Evolutionary conservation across 331 rosid genomes (phyloP).

Genomic region (Rhamnella rubrinervis): DNA sequence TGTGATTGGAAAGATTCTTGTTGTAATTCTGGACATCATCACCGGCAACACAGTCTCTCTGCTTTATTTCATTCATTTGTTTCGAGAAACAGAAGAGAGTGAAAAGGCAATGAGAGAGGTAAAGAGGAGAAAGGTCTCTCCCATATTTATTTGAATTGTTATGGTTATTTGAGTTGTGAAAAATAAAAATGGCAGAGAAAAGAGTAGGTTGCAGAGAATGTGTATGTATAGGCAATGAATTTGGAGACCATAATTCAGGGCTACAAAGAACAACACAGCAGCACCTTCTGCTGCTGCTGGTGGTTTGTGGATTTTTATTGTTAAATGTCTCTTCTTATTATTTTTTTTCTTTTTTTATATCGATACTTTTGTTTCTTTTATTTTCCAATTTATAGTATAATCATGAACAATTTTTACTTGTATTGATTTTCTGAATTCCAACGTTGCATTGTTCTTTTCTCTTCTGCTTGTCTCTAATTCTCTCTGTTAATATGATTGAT

Average conservation of each 20-base stretch:
- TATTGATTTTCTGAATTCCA: constrained; percentile 51
- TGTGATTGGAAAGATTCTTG: constrained; percentile 24
- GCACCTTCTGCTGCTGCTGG: constrained; percentile 40
- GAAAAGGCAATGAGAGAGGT: constrained; percentile 48
- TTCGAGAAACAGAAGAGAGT: constrained; percentile 34
- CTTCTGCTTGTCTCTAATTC: constrained; percentile 26
- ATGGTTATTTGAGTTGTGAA: constrained; percentile 80
- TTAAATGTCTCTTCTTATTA: constrained; percentile 50
- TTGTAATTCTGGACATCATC: constrained; percentile 22
- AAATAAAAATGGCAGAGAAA: constrained; percentile 78
- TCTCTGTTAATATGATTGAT: neutral
- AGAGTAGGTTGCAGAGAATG: constrained; percentile 71
- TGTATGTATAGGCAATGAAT: constrained; percentile 84
- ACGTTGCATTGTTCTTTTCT: constrained; percentile 23
- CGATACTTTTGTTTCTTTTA: constrained; percentile 56
- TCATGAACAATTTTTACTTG: constrained; percentile 59
- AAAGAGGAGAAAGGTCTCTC: constrained; percentile 68
- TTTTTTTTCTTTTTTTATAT: constrained; percentile 58
- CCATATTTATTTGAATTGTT: constrained; percentile 84
- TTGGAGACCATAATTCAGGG: constrained; percentile 66
- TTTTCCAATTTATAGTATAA: constrained; percentile 64
- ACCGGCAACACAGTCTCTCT: constrained; percentile 15
- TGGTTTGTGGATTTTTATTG: constrained; percentile 60
- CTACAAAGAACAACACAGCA: constrained; percentile 42
- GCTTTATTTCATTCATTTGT: constrained; percentile 11